Base-by-base conservation (phyloP, 768 basidiomycete species). In the Phylloporus rhodoxanthus region DNA sequence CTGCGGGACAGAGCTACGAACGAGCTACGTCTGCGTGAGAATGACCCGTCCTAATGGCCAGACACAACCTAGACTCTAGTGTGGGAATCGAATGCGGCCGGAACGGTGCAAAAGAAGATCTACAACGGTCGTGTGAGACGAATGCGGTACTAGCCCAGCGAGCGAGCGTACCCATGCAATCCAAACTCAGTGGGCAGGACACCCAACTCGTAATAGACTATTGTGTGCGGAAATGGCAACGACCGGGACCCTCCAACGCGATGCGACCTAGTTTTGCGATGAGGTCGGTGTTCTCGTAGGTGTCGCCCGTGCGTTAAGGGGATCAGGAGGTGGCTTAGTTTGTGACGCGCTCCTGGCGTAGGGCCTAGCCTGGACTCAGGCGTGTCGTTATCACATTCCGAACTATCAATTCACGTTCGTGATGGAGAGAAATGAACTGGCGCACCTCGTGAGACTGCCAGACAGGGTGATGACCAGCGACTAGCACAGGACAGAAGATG, bases 31-130 rank as follows among this genome's bases (percentile, higher is more conserved):
- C 23, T 32, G 20, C 6, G 32, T 62, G 45, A 57, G 61, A 48
- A 47, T 10, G 15, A 23, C 14, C 45, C 20, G 19, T 32, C 23
- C 6, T 13, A n/a, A 17, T 9, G 13, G 17, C 11, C 33, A 15
- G 13, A 25, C 55, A 45, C 47, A 69, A n/a, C 66, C 66, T 67
- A 8, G 68, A 37, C 15, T 68, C 66, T 20, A 68, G 66, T 7
- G 68, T 67, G 25, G 66, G 56, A n/a, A 68, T 66, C 2, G 52
- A 44, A 44, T 54, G 50, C 19, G 51, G 28, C 38, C 60, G 64
- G 43, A 59, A 48, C 10, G 55, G 45, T 29, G 54, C 53, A 14
- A 59, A 47, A 25, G 63, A 57, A 20, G 52, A 52, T 39, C 65
- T 66, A 45, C 28, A 23, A 14, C 43, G 30, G 39, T 14, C 30